These are phyloP conservation scores for Tuber microsphaerosporum DNA, from an alignment of 495 filamentous ascomycete species.

Conservation along the genomic window DNA sequence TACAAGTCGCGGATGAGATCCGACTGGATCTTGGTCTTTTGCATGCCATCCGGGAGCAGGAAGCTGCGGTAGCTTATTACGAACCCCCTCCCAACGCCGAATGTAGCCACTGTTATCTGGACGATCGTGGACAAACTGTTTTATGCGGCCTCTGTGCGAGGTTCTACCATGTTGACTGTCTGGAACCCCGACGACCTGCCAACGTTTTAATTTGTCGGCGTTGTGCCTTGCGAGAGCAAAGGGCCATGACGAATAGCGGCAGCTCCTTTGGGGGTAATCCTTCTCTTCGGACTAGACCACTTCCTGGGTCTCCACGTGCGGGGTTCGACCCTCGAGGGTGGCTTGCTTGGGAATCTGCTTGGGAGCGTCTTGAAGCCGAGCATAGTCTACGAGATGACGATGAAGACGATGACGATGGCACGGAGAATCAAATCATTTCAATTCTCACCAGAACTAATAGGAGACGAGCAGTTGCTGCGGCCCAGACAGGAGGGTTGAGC, in stretches of 20 bases:
- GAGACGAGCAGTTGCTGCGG: constrained; percentile 35
- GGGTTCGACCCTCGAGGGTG: constrained; percentile 8
- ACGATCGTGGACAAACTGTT: background rate
- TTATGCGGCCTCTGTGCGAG: background rate
- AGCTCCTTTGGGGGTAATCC: background rate
- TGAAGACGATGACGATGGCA: constrained; percentile 6
- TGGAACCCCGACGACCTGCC: background rate
- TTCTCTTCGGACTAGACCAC: background rate
- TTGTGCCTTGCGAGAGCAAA: background rate
- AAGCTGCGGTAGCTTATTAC: background rate
- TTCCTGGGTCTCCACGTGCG: background rate
- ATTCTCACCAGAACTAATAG: constrained; percentile 4
- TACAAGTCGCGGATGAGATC: constrained; percentile 65
- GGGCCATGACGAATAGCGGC: background rate
- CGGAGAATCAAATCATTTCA: constrained; percentile 5
- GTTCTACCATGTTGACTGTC: background rate
- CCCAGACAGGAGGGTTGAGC: constrained; percentile 30
- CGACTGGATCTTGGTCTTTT: background rate
- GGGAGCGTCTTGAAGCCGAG: constrained; percentile 21
- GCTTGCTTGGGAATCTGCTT: constrained; percentile 30
- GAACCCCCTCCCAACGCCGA: background rate
- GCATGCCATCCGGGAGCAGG: background rate
- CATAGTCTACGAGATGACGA: background rate
- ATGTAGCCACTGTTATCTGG: background rate
- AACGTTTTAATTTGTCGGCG: constrained; percentile 1